Evolutionary conservation across 2,329 filamentous ascomycete species (phyloP).

Genomic region (Ophiocordyceps camponoti-leonardi): DNA sequence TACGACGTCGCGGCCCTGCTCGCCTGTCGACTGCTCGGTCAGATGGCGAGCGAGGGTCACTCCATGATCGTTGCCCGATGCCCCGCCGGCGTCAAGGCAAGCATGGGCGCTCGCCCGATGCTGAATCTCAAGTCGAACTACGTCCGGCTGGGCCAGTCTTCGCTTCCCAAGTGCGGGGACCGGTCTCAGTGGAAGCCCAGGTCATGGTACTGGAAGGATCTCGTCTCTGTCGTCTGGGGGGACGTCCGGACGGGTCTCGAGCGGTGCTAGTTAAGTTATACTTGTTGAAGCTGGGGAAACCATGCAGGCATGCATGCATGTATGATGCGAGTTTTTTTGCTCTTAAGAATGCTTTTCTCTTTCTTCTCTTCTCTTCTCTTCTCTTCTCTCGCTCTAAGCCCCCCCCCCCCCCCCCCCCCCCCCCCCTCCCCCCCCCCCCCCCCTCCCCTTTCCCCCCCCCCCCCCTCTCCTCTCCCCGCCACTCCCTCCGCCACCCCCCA

Average conservation of each 20-base stretch:
- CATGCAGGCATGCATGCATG: no score
- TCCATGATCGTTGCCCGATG: slow-evolving; percentile 24
- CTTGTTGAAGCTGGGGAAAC: no score
- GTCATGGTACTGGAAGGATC: not conserved
- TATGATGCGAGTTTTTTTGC: no score
- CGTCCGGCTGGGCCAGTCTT: not conserved
- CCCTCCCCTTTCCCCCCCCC: no score
- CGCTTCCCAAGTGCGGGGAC: not conserved
- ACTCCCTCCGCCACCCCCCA: no score
- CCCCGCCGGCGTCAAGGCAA: slow-evolving; percentile 12
- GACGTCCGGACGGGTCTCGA: not conserved
- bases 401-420: no score
- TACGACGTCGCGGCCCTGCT: slow-evolving; percentile 34
- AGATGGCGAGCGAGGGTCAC: slow-evolving; percentile 26
- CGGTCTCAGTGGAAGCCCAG: not conserved
- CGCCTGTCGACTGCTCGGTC: slow-evolving; percentile 29
- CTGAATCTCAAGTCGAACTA: not conserved
- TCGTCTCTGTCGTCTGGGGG: not conserved
- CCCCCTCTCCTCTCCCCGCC: no score
- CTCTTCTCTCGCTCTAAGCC: no score
- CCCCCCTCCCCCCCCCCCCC: no score
- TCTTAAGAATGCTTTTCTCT: no score
- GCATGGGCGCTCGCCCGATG: slow-evolving; percentile 9
- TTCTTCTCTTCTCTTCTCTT: no score
- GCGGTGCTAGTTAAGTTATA: not conserved